phyloP scores from a whole-genome alignment of 306 rosid genomes.

The Casuarina glauca region DNA sequence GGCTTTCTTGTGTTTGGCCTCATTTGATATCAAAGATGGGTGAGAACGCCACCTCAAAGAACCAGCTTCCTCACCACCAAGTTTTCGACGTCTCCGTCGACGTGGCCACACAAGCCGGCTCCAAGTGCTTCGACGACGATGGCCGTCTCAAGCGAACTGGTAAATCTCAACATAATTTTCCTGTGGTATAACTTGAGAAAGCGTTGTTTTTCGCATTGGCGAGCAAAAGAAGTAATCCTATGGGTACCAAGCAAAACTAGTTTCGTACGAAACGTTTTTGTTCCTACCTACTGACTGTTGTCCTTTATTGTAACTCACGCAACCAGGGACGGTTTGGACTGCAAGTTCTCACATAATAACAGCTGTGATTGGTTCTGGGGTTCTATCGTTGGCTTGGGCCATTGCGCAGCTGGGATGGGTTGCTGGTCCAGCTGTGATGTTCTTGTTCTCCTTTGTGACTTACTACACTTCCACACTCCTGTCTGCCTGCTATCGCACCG shows the following conservation, averaged over 20 bases:
- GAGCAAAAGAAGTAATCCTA: neutral
- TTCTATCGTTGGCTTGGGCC: constrained; percentile 80
- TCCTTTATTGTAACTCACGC: neutral
- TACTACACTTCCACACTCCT: constrained; percentile 77
- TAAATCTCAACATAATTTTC: constrained; percentile 13
- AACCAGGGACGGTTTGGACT: constrained; percentile 70
- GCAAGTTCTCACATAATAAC: constrained; percentile 86
- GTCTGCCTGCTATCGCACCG: constrained; percentile 68
- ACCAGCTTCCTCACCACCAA: constrained; percentile 43
- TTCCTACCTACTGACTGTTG: neutral
- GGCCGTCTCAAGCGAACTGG: constrained; percentile 87
- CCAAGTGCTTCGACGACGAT: constrained; percentile 75
- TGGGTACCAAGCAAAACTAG: neutral
- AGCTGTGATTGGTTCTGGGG: constrained; percentile 90
- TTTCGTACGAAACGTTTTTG: neutral
- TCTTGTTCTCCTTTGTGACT: constrained; percentile 73
- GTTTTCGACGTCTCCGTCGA: constrained; percentile 51
- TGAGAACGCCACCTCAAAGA: constrained; percentile 36
- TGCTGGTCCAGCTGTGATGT: constrained; percentile 76
- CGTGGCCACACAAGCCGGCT: constrained; percentile 43
- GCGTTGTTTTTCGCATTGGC: no score
- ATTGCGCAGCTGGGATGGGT: constrained; percentile 92
- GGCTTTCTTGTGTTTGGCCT: constrained; percentile 8
- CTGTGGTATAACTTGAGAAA: no score
- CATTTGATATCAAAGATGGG: constrained; percentile 42